These are phyloP conservation scores for Antarctomyces pellizariae DNA, from an alignment of 495 filamentous ascomycete genomes.

Conservation along the genomic window DNA sequence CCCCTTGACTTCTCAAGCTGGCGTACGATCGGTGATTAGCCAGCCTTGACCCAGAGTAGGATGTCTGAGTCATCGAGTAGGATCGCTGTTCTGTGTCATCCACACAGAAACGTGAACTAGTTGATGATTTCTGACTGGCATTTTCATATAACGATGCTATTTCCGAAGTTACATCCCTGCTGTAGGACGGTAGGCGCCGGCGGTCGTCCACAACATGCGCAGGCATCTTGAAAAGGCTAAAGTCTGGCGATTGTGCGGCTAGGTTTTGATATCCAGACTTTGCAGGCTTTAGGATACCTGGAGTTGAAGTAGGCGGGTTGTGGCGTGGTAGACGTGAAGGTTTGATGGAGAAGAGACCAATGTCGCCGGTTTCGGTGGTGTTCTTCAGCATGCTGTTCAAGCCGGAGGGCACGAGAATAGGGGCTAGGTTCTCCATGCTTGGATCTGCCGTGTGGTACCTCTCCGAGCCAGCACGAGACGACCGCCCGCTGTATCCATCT, in stretches of 20 bases:
- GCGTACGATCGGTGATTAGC: slow-evolving; percentile 28
- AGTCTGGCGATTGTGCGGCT: not conserved
- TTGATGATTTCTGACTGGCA: slow-evolving; percentile 19
- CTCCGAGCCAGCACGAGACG: too few relatives aligned
- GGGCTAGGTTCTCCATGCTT: slow-evolving; percentile 4
- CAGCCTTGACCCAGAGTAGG: slow-evolving; percentile 23
- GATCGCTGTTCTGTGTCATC: slow-evolving; percentile 23
- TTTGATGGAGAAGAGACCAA: slow-evolving; percentile 34
- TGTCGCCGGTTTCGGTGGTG: slow-evolving; percentile 43
- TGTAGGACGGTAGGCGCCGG: slow-evolving; percentile 18
- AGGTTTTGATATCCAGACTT: not conserved
- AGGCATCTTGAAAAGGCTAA: not conserved
- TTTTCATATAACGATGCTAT: slow-evolving; percentile 24
- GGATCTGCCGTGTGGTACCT: too few relatives aligned
- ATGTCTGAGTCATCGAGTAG: slow-evolving; percentile 29
- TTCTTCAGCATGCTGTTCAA: slow-evolving; percentile 42
- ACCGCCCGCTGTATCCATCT: too few relatives aligned
- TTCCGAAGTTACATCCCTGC: slow-evolving; percentile 19
- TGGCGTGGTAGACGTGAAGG: slow-evolving; percentile 20
- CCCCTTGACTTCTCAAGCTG: slow-evolving; percentile 22
- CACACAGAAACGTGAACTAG: slow-evolving; percentile 17
- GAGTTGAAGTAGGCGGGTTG: slow-evolving; percentile 3
- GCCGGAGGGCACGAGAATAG: slow-evolving; percentile 11
- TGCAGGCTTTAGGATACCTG: not conserved
- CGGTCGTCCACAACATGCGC: slow-evolving; percentile 10